These are phyloP conservation scores for Zasmidium citrigriseum DNA, from an alignment of 2,329 filamentous ascomycete species.

Conservation along the genomic window DNA sequence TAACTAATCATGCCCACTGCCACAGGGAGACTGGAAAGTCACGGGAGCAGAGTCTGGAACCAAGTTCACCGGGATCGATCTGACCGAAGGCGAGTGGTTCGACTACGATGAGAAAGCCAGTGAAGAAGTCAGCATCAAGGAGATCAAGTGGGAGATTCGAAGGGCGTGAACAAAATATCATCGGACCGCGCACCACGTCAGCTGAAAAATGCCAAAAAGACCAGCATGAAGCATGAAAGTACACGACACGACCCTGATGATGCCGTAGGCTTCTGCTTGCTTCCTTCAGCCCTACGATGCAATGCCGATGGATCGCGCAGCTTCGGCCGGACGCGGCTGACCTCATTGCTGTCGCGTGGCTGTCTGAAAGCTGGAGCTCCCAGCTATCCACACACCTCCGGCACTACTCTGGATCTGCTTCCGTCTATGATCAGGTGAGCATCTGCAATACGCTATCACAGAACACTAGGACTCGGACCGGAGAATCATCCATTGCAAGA, in stretches of 20 bases:
- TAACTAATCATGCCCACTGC: background rate
- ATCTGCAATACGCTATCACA: background rate
- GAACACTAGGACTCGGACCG: background rate
- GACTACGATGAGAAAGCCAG: slow-evolving; percentile 94
- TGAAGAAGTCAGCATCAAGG: slow-evolving; percentile 90
- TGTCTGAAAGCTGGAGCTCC: background rate
- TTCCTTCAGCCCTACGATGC: background rate
- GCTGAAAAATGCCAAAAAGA: no score
- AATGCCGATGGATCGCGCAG: no score
- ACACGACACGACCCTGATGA: no score
- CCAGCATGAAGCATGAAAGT: no score
- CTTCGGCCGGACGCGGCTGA: background rate
- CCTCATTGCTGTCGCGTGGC: background rate
- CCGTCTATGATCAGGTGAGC: background rate
- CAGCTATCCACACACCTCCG: background rate
- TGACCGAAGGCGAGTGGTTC: slow-evolving; percentile 92
- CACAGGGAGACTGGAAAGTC: slow-evolving; percentile 83
- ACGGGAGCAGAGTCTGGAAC: slow-evolving; percentile 78
- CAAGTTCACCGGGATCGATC: slow-evolving; percentile 78
- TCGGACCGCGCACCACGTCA: no score
- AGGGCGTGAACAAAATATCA: slow-evolving; percentile 59
- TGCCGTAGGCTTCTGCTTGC: background rate
- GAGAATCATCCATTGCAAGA: background rate
- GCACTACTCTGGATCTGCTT: background rate
- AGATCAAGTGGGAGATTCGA: slow-evolving; percentile 82